phyloP scores from a whole-genome alignment of 257 asterid genomes.

The Nicotiana knightiana region DNA sequence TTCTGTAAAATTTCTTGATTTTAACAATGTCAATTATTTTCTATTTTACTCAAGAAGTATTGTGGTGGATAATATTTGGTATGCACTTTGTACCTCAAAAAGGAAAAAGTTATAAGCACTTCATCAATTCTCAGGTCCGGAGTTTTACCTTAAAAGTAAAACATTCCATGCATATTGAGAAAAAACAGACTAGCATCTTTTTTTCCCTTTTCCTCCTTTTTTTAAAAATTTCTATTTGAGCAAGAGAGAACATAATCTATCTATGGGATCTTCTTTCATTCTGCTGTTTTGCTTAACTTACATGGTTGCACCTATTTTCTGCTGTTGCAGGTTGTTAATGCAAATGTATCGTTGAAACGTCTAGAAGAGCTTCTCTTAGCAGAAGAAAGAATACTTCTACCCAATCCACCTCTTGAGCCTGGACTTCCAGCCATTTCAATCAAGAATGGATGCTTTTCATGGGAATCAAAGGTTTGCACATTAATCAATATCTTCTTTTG shows the following conservation, averaged over 20 bases:
- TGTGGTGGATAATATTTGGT: not conserved
- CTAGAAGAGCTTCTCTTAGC: slow-evolving; percentile 84
- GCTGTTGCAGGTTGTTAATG: slow-evolving; percentile 64
- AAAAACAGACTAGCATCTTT: not conserved
- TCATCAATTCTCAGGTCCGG: not conserved
- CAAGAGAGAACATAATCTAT: not conserved
- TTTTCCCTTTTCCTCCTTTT: not conserved
- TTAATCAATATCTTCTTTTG: not conserved
- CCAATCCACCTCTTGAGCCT: slow-evolving; percentile 77
- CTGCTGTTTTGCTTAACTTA: not conserved
- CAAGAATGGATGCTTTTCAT: slow-evolving; percentile 81
- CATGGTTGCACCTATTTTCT: not conserved
- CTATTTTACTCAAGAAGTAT: not conserved
- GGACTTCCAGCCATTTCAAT: slow-evolving; percentile 87
- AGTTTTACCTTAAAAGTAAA: not conserved
- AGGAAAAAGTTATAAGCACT: not conserved
- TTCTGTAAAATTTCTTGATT: not conserved
- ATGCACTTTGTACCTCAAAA: not conserved
- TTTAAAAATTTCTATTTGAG: not conserved
- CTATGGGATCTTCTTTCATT: not conserved
- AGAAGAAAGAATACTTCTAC: slow-evolving; percentile 75
- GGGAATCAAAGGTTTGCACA: slow-evolving; percentile 79
- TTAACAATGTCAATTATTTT: too few species aligned
- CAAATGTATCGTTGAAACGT: slow-evolving; percentile 85
- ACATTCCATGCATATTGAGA: not conserved